A percentile compares a stretch with the other conserved stretches of the same genome.
Evolutionary conservation across 371 early-diverging fungal species (phyloP).

Genomic region (Syncephalis fuscata): DNA sequence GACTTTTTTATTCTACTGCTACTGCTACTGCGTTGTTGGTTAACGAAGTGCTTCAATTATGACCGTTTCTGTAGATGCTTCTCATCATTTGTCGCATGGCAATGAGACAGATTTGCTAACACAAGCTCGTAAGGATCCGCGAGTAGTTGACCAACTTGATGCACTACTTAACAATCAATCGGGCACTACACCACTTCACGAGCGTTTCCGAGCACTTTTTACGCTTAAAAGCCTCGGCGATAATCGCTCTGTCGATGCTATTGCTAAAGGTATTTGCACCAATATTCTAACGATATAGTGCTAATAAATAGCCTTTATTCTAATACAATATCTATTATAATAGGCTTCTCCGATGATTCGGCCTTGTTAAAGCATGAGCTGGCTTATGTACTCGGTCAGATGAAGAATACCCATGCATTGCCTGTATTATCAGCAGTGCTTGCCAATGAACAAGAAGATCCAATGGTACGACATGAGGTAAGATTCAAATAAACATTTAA

Average conservation of each 20-base stretch:
- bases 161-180: slow-evolving; percentile 33
- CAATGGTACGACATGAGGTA: slow-evolving; percentile 98
- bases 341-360: slow-evolving; percentile 72
- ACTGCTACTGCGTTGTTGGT: too few species aligned
- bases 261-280: slow-evolving; percentile 47
- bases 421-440: slow-evolving; percentile 50
- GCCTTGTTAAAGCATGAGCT: slow-evolving; percentile 97
- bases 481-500: slow-evolving; percentile 11
- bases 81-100: too few species aligned
- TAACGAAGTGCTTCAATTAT: too few species aligned
- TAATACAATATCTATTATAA: neutral
- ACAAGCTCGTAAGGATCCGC: neutral
- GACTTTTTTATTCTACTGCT: too few species aligned
- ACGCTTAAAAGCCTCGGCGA: slow-evolving; percentile 77
- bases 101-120: too few species aligned
- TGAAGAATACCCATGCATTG: slow-evolving; percentile 74
- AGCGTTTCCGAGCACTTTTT: slow-evolving; percentile 92
- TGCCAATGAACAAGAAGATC: slow-evolving; percentile 54
- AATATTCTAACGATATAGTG: neutral
- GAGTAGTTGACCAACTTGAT: slow-evolving; percentile 22
- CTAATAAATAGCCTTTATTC: neutral
- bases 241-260: slow-evolving; percentile 64
- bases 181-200: slow-evolving; percentile 43
- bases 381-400: slow-evolving; percentile 98
- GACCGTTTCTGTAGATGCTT: too few species aligned